Percentiles rank a stretch among this genome's conserved stretches.
These are phyloP conservation scores for Blastosporella zonata DNA, from an alignment of 1,284 basidiomycete genomes.

Conservation along the genomic window DNA sequence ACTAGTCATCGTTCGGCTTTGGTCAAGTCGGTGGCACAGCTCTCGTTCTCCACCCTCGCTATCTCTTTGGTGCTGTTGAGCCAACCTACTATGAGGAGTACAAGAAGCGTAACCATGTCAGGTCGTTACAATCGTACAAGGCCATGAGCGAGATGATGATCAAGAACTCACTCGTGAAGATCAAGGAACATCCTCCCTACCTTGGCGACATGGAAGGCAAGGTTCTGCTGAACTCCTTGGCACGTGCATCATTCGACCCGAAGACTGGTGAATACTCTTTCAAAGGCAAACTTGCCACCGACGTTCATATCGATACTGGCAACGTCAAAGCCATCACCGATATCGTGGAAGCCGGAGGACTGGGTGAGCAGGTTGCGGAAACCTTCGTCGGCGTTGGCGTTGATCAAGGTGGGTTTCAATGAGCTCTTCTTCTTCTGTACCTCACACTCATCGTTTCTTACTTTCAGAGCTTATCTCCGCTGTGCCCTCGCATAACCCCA, in stretches of 20 bases:
- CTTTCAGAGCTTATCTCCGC: constrained; percentile 83
- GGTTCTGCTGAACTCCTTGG: constrained; percentile 92
- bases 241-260: constrained; percentile 77
- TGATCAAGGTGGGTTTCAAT: constrained; percentile 64
- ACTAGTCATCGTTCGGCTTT: constrained; percentile 94
- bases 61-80: constrained; percentile 83
- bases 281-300: constrained; percentile 58
- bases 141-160: constrained; percentile 96
- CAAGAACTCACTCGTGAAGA: constrained; percentile 87
- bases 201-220: constrained; percentile 82
- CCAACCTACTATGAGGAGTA: constrained; percentile 76
- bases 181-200: constrained; percentile 96
- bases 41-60: constrained; percentile 87
- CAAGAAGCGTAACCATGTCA: constrained; percentile 63
- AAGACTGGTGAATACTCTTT: constrained; percentile 87
- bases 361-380: constrained; percentile 37
- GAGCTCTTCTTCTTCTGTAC: background rate
- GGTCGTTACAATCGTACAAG: constrained; percentile 82
- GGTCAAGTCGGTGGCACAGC: constrained; percentile 97
- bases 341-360: constrained; percentile 43
- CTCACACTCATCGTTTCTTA: constrained; percentile 8
- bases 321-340: constrained; percentile 68
- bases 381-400: constrained; percentile 71
- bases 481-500: constrained; percentile 88
- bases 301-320: constrained; percentile 52